Conservation (phyloP, 352 stramenopile genomes). For the Phytophthora cryptogea region DNA sequence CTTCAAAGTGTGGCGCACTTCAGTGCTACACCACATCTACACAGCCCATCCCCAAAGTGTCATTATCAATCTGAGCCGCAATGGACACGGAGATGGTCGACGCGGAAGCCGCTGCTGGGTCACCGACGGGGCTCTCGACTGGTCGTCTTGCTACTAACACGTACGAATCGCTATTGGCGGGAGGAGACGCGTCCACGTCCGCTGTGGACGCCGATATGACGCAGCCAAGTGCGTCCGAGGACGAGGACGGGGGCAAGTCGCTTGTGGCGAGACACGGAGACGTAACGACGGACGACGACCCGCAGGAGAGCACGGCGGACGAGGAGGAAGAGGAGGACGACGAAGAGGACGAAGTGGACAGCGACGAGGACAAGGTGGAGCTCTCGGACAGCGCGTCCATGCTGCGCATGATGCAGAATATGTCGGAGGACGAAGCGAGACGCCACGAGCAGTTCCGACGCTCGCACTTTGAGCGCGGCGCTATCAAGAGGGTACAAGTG, state of each 20-base stretch:
- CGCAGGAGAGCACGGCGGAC: slow-evolving; percentile 44
- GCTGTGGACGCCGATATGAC: slow-evolving; percentile 37
- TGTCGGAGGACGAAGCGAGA: slow-evolving; percentile 64
- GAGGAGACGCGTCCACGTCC: neutral
- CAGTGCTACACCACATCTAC: neutral
- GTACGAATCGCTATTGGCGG: neutral
- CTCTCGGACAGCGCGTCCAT: slow-evolving; percentile 69
- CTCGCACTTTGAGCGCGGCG: slow-evolving; percentile 82
- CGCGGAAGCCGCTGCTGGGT: neutral
- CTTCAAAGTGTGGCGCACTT: slow-evolving; percentile 2
- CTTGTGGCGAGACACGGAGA: slow-evolving; percentile 26
- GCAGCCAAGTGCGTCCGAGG: slow-evolving; percentile 42
- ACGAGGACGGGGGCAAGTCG: slow-evolving; percentile 41
- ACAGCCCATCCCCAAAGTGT: neutral
- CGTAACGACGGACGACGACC: slow-evolving; percentile 61
- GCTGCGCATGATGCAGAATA: slow-evolving; percentile 71
- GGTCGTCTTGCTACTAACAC: neutral
- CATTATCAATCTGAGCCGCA: neutral
- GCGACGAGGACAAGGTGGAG: slow-evolving; percentile 51
- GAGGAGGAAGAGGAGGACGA: slow-evolving; percentile 57
- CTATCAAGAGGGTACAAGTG: slow-evolving; percentile 68
- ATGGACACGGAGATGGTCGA: slow-evolving; percentile 6
- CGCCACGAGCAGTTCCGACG: slow-evolving; percentile 85
- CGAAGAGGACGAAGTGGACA: slow-evolving; percentile 56
- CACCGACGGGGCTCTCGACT: neutral